Evolutionary conservation across 108 stramenopile species (phyloP), one percentile per base, ranked within the genome.

Genomic region (Parietichytrium sp.): DNA sequence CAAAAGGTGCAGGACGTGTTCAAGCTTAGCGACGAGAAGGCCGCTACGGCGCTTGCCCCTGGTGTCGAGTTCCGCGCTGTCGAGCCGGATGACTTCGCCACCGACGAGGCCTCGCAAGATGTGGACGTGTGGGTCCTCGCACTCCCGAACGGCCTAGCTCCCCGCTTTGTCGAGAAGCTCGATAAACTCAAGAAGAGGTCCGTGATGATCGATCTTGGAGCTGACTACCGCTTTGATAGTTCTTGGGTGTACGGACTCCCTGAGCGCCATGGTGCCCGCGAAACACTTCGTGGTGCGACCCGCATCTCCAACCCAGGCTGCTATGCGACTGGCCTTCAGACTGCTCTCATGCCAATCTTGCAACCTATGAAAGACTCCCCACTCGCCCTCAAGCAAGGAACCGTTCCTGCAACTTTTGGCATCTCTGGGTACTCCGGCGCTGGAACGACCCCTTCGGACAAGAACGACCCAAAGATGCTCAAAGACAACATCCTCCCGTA

Each of bases 301-400:
- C 78, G 86, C 33, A 54, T 89, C 29, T 87, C 88, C 55, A 89
- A 89, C 84, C 88, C 88, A 4, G 88, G 88, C 47, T 89, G 88
- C 88, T 89, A 89, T 78, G 87, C 88, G 12, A 87, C 88, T 15
- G 88, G 86, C 20, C 87, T 86, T 15, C 88, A 89, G 86, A 77
- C 88, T 12, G 86, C 87, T 18, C 87, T 89, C 18, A 85, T 89
- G 18, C 85, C 89, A 33, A 47, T 88, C 4, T 49, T 88, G 13
- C 77, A 83, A 80, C 54, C 86, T 26, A 83, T 82, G 16, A 25
- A 86, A 18, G 53, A 86, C 54, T 86, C 86, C 31, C 86, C 83
- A 51, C 88, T 89, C 54, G 85, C 83, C 54, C 86, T 88, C 79
- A 84, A 88, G 84, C 8, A 16, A 30, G 49, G 50, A 29, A 47